Percentiles rank a stretch among this genome's conserved stretches.
Evolutionary conservation across 352 stramenopile species (phyloP).

Genomic region (Thraustochytrium aureum): DNA sequence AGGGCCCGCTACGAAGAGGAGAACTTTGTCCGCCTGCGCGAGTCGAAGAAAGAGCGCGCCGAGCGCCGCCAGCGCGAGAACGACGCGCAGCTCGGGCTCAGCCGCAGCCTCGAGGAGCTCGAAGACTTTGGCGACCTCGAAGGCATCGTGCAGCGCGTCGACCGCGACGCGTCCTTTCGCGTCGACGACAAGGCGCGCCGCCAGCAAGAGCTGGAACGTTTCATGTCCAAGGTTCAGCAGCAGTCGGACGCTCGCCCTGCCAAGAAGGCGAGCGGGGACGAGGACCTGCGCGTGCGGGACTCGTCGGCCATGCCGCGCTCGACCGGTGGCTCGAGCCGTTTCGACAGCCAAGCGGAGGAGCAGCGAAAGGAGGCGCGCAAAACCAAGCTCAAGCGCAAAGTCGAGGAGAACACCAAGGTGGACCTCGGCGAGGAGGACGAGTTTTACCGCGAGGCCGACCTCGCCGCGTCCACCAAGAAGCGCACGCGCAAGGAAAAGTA

Average conservation of each 20-base stretch:
- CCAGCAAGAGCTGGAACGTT: constrained; percentile 32
- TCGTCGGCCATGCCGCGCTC: constrained; percentile 11
- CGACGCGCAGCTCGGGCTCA: constrained; percentile 4
- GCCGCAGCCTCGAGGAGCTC: constrained; percentile 40
- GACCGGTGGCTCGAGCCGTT: too few species aligned
- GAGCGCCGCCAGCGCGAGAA: constrained; percentile 32
- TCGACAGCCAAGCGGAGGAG: constrained; percentile 7
- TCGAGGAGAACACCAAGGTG: constrained; percentile 28
- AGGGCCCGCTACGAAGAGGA: constrained; percentile 55
- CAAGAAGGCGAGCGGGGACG: constrained; percentile 17
- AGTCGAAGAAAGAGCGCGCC: constrained; percentile 56
- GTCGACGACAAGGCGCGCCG: constrained; percentile 43
- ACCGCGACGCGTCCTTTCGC: constrained; percentile 28
- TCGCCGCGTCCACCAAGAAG: neutral
- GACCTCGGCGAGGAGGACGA: constrained; percentile 49
- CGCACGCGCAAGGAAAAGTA: constrained; percentile 30
- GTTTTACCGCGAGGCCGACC: constrained; percentile 13
- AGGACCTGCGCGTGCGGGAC: constrained; percentile 45
- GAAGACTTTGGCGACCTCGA: constrained; percentile 58
- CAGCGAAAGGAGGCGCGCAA: neutral
- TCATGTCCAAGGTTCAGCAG: constrained; percentile 23
- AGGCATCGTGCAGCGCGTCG: constrained; percentile 22
- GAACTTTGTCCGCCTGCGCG: constrained; percentile 55
- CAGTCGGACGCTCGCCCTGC: neutral
- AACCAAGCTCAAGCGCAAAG: neutral